phyloP scores from a whole-genome alignment of 371 early-diverging fungal species.

The Nematocida minor region DNA sequence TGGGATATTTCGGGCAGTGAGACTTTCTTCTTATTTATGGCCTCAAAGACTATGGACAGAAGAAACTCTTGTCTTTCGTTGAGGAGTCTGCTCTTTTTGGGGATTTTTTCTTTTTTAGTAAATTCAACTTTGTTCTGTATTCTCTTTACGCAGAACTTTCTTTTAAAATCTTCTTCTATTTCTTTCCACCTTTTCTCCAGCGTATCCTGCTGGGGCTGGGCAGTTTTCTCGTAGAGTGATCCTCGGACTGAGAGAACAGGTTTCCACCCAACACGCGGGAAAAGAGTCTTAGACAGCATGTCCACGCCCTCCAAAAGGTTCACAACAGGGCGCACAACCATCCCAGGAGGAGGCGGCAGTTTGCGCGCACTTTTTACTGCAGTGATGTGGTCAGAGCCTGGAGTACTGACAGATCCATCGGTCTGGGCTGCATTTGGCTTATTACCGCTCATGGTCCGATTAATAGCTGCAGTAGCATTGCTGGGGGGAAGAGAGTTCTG shows the following conservation, averaged over 20 bases:
- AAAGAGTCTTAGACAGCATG: neutral
- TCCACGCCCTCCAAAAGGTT: neutral
- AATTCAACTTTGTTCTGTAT: neutral
- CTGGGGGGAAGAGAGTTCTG: too few species aligned
- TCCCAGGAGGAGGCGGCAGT: conserved; percentile 25
- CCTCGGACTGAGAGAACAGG: neutral
- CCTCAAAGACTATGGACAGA: conserved; percentile 24
- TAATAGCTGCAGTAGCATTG: too few species aligned
- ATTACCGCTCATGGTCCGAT: too few species aligned
- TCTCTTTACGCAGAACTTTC: conserved; percentile 24
- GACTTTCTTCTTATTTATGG: conserved; percentile 3
- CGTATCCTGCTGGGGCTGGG: neutral
- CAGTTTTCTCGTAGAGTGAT: conserved; percentile 6
- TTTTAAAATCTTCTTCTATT: conserved; percentile 26
- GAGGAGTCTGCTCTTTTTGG: conserved; percentile 1
- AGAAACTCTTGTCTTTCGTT: conserved; percentile 44
- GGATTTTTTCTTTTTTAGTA: neutral
- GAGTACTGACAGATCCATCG: too few species aligned
- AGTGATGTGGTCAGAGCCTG: too few species aligned
- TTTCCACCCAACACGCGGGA: conserved; percentile 22
- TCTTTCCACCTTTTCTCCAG: neutral
- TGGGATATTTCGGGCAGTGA: neutral
- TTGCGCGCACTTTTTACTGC: neutral
- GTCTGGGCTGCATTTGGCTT: too few species aligned
- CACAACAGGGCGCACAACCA: neutral